Conservation (phyloP, 1,284 basidiomycete genomes). For the Apiotrichum gracile region DNA sequence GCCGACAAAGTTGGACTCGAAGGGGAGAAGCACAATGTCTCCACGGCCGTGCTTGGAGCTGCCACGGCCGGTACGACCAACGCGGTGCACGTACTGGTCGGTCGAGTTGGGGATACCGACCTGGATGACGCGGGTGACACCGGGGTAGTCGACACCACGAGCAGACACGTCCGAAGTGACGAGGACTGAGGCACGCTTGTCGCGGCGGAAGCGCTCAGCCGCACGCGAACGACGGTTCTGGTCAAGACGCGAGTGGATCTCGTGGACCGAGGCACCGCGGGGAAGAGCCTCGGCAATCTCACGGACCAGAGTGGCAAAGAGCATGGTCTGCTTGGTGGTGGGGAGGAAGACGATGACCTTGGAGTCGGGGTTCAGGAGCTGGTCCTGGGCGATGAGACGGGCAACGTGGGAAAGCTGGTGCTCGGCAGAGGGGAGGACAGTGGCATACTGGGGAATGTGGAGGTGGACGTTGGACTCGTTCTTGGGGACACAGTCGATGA, state of each 20-base stretch:
- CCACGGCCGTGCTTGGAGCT: constrained; percentile 63
- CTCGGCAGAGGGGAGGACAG: constrained; percentile 60
- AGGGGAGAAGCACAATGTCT: constrained; percentile 79
- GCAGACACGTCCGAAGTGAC: constrained; percentile 87
- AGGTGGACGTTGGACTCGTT: constrained; percentile 62
- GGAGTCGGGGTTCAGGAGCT: constrained; percentile 65
- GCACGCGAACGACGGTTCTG: constrained; percentile 62
- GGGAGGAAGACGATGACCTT: constrained; percentile 86
- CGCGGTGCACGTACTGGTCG: constrained; percentile 85
- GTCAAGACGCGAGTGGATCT: constrained; percentile 78
- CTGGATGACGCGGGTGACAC: constrained; percentile 89
- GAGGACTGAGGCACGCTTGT: constrained; percentile 60
- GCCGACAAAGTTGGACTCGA: constrained; percentile 70
- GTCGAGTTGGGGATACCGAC: constrained; percentile 67
- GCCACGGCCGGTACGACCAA: constrained; percentile 84
- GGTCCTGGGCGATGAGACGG: constrained; percentile 81
- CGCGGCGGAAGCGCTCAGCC: constrained; percentile 63
- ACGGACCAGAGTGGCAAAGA: constrained; percentile 62
- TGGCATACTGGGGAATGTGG: constrained; percentile 79
- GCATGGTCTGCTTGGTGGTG: constrained; percentile 79
- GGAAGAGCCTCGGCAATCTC: constrained; percentile 54
- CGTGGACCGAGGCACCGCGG: constrained; percentile 58
- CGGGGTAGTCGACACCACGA: constrained; percentile 83
- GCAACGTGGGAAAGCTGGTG: constrained; percentile 76
- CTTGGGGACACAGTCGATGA: constrained; percentile 56